A percentile compares a stretch with the other conserved stretches of the same genome.
These are phyloP conservation scores for Tephrocybe sp. DNA, from an alignment of 768 basidiomycete species.

Conservation along the genomic window DNA sequence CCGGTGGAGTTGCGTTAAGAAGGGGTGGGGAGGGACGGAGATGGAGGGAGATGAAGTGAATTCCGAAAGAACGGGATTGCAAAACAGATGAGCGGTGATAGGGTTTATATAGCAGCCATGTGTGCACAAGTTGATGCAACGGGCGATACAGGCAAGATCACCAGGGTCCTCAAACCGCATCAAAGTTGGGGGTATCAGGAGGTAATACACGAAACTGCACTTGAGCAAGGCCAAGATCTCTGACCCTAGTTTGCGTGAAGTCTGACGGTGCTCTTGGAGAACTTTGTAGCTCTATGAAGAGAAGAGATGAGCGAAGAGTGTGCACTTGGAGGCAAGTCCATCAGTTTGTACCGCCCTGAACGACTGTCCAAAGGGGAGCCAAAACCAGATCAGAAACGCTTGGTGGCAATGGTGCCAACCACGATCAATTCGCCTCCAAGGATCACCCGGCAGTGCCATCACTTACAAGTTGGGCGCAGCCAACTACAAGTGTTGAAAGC, in stretches of 20 bases:
- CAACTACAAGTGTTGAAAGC: too few species aligned
- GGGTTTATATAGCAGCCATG: slow-evolving; percentile 18
- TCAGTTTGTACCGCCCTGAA: too few species aligned
- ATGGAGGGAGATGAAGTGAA: slow-evolving; percentile 25
- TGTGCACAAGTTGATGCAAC: slow-evolving; percentile 15
- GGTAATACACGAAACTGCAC: background rate
- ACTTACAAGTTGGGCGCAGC: too few species aligned
- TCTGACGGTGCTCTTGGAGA: too few species aligned
- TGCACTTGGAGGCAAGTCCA: too few species aligned
- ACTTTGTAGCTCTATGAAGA: too few species aligned
- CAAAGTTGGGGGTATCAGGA: slow-evolving; percentile 15
- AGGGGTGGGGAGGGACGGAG: slow-evolving; percentile 21
- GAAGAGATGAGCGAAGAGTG: too few species aligned
- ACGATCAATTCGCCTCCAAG: slow-evolving; percentile 1
- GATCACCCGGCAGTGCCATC: too few species aligned
- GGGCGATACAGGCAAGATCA: slow-evolving; percentile 14
- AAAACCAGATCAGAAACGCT: too few species aligned
- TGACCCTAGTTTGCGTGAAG: too few species aligned
- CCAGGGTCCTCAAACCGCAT: slow-evolving; percentile 16
- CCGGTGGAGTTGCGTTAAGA: slow-evolving; percentile 36
- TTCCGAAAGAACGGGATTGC: slow-evolving; percentile 29
- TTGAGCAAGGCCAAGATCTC: background rate
- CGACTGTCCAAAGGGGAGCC: too few species aligned
- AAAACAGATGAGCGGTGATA: slow-evolving; percentile 13
- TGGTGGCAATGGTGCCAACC: too few species aligned